Evolutionary conservation across 1,139 yeast genomes (phyloP), one percentile per base, ranked within the genome.

Genomic region (Taphrina confusa): DNA sequence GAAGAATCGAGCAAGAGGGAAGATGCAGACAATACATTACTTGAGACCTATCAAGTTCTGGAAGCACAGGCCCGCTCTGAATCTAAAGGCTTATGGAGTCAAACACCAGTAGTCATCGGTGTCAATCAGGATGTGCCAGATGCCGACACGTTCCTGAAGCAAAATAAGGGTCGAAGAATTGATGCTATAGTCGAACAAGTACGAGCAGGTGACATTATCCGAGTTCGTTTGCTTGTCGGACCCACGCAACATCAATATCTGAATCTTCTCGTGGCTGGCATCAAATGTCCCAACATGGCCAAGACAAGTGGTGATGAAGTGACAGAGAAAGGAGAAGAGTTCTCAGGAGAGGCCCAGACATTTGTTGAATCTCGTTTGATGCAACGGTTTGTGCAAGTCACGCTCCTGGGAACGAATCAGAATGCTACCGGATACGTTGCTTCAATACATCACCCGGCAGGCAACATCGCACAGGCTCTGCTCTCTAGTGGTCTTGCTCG

Each of bases 201-300:
- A 22, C 78, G 87, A 62, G 77, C 85, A 65, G 96, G 96, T 56
- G 96, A 89, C 72, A 75, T 95, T 60, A 72, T 87, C 37, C 74
- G 84, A 59, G 80, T 81, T 44, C 76, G 95, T 63, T 68, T 72
- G 3, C 69, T 86, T 57, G 66, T 85, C 62, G 69, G 78, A 54
- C 70, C 77, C 60, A 68, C 68, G 23, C 74, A 73, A 58, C 79
- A 76, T 62, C 73, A 66, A 56, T 77, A 80, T 23, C 75, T 84
- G 23, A 82, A 86, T 8, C 78, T 84, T 25, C 72, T 85, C 56
- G 74, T 89, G 65, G 95, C 94, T 0, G 96, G 94, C 56, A 75
- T 87, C 63, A 81, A 81, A 66, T 71, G 84, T 30, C 95, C 95
- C 55, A 78, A 94, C 71, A 82, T 90, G 1, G 81, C 85, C 34